phyloP scores from a whole-genome alignment of 2,329 filamentous ascomycete genomes.

The Fusarium sp. region DNA sequence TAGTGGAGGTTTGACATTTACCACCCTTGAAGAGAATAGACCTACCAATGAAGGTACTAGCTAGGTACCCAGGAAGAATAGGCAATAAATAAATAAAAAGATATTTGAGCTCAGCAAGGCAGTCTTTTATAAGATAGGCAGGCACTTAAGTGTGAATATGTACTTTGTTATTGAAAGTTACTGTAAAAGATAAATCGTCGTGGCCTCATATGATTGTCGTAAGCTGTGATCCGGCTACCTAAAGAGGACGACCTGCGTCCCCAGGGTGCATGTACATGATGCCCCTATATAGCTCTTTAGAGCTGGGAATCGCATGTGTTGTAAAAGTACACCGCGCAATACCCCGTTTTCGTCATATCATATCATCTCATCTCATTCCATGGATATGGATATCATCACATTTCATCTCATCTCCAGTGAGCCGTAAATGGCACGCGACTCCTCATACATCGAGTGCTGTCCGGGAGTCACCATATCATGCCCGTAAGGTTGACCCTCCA shows the following conservation, averaged over 20 bases:
- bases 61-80: background rate
- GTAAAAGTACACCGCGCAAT: conserved; percentile 18
- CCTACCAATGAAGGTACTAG: background rate
- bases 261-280: conserved; percentile 6
- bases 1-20: background rate
- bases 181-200: conserved; percentile 13
- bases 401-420: conserved; percentile 15
- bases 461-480: conserved; percentile 24
- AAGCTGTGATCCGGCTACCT: conserved; percentile 29
- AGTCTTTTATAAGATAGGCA: background rate
- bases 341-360: conserved; percentile 6
- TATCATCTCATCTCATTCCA: conserved; percentile 1
- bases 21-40: background rate
- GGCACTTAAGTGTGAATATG: background rate
- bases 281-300: conserved; percentile 10
- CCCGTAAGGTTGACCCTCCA: conserved; percentile 23
- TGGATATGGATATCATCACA: background rate
- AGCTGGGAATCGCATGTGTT: conserved; percentile 12
- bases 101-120: background rate
- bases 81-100: background rate
- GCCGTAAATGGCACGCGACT: conserved; percentile 29
- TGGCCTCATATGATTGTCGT: conserved; percentile 35
- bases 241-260: conserved; percentile 30
- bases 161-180: conserved; percentile 1
- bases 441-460: conserved; percentile 28